A percentile compares a stretch with the other conserved stretches of the same genome.
phyloP scores from a whole-genome alignment of 2,329 filamentous ascomycete genomes.

The Ceratocystis ficicola region DNA sequence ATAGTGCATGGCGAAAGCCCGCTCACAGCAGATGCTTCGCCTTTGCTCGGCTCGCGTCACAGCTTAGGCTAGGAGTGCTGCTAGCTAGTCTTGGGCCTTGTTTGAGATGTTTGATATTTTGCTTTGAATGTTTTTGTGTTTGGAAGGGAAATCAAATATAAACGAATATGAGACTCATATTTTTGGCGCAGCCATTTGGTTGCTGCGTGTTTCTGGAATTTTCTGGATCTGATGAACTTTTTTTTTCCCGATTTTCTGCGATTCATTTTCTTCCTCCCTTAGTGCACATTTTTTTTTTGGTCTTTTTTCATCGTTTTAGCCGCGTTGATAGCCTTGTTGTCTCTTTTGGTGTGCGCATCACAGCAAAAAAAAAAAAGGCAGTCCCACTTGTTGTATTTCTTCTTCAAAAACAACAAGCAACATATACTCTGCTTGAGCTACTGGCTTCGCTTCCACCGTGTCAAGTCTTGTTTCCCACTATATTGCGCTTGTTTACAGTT shows the following conservation, averaged over 20 bases:
- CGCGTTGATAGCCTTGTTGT: constrained; percentile 4
- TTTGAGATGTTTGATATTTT: not conserved
- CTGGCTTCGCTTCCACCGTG: not conserved
- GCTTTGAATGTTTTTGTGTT: not conserved
- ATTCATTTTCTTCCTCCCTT: not conserved
- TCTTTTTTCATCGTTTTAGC: constrained; percentile 7
- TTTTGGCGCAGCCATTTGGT: not conserved
- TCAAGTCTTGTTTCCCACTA: not conserved
- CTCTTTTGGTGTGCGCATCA: constrained; percentile 11
- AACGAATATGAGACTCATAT: not conserved
- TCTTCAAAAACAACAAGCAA: not conserved
- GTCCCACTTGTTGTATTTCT: constrained; percentile 6
- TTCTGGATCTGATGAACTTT: not conserved
- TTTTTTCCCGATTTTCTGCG: constrained; percentile 4
- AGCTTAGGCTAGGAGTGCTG: not conserved
- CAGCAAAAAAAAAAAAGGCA: constrained; percentile 3
- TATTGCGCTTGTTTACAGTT: not conserved
- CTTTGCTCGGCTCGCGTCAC: not conserved
- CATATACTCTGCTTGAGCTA: not conserved
- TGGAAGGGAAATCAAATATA: not conserved
- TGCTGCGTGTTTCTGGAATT: not conserved
- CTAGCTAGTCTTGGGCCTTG: not conserved
- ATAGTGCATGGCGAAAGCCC: too few relatives aligned
- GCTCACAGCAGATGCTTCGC: not conserved
- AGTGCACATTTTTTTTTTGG: not conserved